Conservation (phyloP, 352 stramenopile species). For the Pythium phragmitis region DNA sequence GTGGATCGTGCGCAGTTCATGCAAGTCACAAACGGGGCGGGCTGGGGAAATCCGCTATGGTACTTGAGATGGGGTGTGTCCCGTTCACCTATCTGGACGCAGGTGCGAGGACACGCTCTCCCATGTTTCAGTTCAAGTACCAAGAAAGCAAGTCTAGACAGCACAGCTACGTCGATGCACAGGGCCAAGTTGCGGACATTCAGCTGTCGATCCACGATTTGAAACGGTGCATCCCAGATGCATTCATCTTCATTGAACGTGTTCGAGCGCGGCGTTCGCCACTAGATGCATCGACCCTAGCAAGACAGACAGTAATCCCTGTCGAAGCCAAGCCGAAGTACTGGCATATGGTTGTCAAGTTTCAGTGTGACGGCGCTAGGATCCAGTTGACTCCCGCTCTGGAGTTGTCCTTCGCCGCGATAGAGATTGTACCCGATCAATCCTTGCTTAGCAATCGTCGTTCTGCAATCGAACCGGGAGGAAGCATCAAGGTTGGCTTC, state of each 20-base stretch:
- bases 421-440: constrained; percentile 11
- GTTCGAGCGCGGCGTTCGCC: not conserved
- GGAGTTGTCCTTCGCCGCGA: constrained; percentile 4
- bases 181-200: not conserved
- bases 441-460: constrained; percentile 12
- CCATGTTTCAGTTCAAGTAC: constrained; percentile 11
- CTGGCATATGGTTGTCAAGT: constrained; percentile 16
- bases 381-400: constrained; percentile 16
- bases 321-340: constrained; percentile 12
- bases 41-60: not conserved
- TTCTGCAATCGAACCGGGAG: constrained; percentile 11
- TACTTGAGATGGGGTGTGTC: constrained; percentile 10
- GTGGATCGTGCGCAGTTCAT: constrained; percentile 10
- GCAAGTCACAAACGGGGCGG: not conserved
- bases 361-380: constrained; percentile 5
- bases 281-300: not conserved
- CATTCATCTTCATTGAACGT: not conserved
- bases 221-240: not conserved
- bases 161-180: constrained; percentile 18
- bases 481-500: constrained; percentile 12
- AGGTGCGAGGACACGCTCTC: not conserved
- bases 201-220: not conserved
- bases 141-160: constrained; percentile 26
- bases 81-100: not conserved
- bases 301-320: not conserved